These are phyloP conservation scores for Antarctomyces pellizariae DNA, from an alignment of 495 filamentous ascomycete species.

Conservation along the genomic window DNA sequence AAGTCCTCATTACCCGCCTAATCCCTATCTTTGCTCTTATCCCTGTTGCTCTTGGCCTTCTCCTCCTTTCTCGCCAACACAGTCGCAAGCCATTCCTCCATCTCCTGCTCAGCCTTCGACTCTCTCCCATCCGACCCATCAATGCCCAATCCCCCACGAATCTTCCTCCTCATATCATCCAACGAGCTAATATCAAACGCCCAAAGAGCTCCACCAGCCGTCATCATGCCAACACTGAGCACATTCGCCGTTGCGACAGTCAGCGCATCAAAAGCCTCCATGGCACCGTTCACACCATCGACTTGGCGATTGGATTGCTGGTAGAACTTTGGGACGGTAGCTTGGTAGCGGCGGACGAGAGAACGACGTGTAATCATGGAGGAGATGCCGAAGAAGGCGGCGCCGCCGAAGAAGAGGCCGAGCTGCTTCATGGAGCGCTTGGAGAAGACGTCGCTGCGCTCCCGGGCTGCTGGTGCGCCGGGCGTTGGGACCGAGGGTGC, in stretches of 20 bases:
- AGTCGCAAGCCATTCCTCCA: slow-evolving; percentile 47
- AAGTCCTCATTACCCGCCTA: no score
- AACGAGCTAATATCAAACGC: slow-evolving; percentile 46
- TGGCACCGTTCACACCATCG: slow-evolving; percentile 13
- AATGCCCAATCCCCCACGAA: slow-evolving; percentile 25
- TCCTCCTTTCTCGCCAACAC: slow-evolving; percentile 31
- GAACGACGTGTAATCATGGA: slow-evolving; percentile 46
- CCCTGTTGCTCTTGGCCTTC: slow-evolving; percentile 13
- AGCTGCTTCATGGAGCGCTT: slow-evolving; percentile 25
- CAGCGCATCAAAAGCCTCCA: slow-evolving; percentile 53
- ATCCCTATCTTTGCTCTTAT: no score
- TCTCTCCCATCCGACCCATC: slow-evolving; percentile 22
- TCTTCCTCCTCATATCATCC: slow-evolving; percentile 37
- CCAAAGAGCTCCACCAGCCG: slow-evolving; percentile 39
- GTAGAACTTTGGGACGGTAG: slow-evolving; percentile 39
- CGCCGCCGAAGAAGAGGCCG: slow-evolving; percentile 43
- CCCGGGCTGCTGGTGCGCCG: no score
- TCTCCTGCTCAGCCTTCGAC: slow-evolving; percentile 35
- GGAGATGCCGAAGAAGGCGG: slow-evolving; percentile 46
- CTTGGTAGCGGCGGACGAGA: slow-evolving; percentile 26
- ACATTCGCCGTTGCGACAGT: slow-evolving; percentile 70
- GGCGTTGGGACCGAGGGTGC: slow-evolving; percentile 3
- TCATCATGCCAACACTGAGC: slow-evolving; percentile 41
- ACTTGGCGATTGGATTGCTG: slow-evolving; percentile 27
- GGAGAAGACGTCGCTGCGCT: slow-evolving; percentile 13